Evolutionary conservation across 2,329 filamentous ascomycete species (phyloP).

Genomic region (Apiospora aurea): DNA sequence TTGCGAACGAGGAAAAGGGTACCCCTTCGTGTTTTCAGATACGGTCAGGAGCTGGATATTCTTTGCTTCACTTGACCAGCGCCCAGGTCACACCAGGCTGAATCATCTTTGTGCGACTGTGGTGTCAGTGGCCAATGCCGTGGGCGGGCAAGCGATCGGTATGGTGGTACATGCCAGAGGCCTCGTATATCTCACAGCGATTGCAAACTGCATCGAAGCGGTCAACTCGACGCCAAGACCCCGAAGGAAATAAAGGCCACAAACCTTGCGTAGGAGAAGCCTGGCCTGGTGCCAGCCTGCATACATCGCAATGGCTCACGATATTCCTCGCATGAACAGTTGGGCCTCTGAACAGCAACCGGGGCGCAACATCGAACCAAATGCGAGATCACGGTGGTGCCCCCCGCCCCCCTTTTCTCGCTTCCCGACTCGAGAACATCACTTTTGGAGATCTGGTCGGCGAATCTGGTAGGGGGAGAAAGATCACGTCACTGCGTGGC

Average conservation of each 20-base stretch:
- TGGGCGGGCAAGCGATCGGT: constrained; percentile 30
- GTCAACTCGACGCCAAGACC: background rate
- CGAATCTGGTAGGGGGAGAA: background rate
- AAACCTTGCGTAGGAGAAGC: background rate
- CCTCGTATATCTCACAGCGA: constrained; percentile 24
- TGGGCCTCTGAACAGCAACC: background rate
- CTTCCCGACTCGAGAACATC: background rate
- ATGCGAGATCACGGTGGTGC: background rate
- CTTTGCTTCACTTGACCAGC: constrained; percentile 31
- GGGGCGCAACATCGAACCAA: background rate
- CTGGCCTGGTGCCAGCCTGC: background rate
- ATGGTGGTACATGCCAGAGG: constrained; percentile 29
- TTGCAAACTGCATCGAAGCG: background rate
- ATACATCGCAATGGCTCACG: background rate
- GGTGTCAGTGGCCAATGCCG: constrained; percentile 34
- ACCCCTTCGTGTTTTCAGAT: background rate
- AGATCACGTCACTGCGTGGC: background rate
- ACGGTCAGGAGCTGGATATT: background rate
- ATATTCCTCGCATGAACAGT: background rate
- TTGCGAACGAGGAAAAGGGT: background rate
- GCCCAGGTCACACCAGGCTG: constrained; percentile 33
- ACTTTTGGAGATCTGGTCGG: background rate
- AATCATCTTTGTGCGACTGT: constrained; percentile 32
- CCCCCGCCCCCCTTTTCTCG: background rate
- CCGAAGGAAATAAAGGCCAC: background rate